Base-by-base conservation (phyloP, 2,329 filamentous ascomycete genomes). In the Hypoxylon sp. region DNA sequence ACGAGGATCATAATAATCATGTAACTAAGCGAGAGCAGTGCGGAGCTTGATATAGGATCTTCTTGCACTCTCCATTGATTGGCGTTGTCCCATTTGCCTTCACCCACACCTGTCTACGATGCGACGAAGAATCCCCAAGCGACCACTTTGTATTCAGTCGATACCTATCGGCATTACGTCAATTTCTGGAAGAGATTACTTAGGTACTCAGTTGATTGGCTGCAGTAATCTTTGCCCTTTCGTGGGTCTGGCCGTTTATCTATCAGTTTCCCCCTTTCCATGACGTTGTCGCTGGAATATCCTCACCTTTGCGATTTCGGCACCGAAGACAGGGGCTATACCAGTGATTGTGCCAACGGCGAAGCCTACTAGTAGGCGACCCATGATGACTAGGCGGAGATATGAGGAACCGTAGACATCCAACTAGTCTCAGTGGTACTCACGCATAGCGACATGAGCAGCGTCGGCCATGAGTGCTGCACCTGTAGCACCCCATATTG, bases 191-290 rank as follows among this genome's bases (percentile, higher is more conserved):
- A 24, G 10, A 44, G 1, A 1, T 11, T 6, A 0, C 63, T 75
- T 59, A n/a, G n/a, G n/a, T 62, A 78, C 77, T 80, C 78, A 80
- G 79, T 30, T 79, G 78, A 52, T 78, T 80, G 1, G 78, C 74
- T 0, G 78, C 78, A 0, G 77, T 80, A n/a, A 79, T 75, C 34
- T 70, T 78, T 5, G 77, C 78, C 22, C 78, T 73, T 49, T 80
- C 78, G 1, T 76, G 67, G 0, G 78, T 80, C 70, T 70, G 15
- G n/a, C 5, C 19, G 3, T 30, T 44, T 37, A 43, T 34, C 19
- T 15, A 2, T 20, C 15, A 20, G 30, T 68, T 11, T 64, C 50
- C 22, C 17, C 26, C 17, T 10, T 26, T 34, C 13, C 0, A 7
- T 19, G 4, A 22, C 1, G 28, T 34, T 1, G n/a, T 24, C 3